These are phyloP conservation scores for Rubia balearica DNA, from an alignment of 305 asterid genomes.

Conservation along the genomic window DNA sequence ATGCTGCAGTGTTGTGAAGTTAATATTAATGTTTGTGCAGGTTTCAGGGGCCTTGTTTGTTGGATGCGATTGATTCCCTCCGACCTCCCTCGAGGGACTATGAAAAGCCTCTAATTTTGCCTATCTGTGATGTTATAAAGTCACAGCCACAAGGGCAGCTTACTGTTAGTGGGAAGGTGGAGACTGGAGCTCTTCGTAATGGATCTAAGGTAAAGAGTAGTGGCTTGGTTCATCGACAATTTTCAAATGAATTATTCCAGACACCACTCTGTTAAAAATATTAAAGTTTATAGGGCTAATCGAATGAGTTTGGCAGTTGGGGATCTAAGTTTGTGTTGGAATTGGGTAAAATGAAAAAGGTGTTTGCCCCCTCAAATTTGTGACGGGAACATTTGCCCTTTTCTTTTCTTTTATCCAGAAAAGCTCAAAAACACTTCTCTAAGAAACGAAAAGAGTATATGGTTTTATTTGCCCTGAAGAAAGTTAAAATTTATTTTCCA, in stretches of 20 bases:
- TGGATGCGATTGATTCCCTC: conserved; percentile 81
- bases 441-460: not conserved
- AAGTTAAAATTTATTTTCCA: not conserved
- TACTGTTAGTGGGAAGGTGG: conserved; percentile 78
- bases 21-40: conserved; percentile 32
- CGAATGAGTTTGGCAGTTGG: not conserved
- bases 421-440: not conserved
- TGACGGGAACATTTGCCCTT: not conserved
- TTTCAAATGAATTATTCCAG: not conserved
- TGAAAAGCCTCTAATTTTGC: conserved; percentile 68
- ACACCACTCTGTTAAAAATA: not conserved
- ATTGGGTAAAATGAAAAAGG: not conserved
- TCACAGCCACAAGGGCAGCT: conserved; percentile 76
- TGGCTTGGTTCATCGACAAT: not conserved
- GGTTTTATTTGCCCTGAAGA: not conserved
- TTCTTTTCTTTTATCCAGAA: not conserved
- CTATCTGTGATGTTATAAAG: conserved; percentile 76
- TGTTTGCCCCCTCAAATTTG: not conserved
- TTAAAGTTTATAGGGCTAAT: not conserved
- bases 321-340: not conserved
- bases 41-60: conserved; percentile 50
- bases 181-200: conserved; percentile 68
- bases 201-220: conserved; percentile 61
- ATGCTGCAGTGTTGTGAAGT: conserved; percentile 18
- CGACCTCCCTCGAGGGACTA: conserved; percentile 78